Base-by-base conservation (phyloP, 306 rosid genomes). In the Crataegus laevigata region DNA sequence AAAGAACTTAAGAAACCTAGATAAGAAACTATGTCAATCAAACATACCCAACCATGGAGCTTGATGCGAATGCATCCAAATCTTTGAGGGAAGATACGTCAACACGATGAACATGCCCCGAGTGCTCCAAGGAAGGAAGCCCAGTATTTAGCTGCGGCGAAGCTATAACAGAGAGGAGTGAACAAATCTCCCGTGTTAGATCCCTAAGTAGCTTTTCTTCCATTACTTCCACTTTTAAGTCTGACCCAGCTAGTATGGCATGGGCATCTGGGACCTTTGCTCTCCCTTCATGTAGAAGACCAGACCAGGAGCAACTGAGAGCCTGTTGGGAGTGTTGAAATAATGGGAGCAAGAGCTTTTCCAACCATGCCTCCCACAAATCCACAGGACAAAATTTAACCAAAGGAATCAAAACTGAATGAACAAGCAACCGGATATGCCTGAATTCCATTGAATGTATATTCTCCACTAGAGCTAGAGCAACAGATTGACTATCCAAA, bases 381-480 rank as follows among this genome's bases (percentile, higher is more conserved):
- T 92, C 91, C 45, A 79, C 66, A 77, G 99, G 96, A 71, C 99
- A 96, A 80, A 69, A 21, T 81, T 90, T 96, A 66, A 89, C 91
- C 82, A 96, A 83, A 59, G 93, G 99, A 84, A 92, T 87, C 75
- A 92, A 71, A 79, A 82, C 80, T 51, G 97, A 87, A 87, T 96
- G 99, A 78, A 92, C 91, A 84, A 96, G 97, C 84, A 81, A 93
- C 74, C 89, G 88, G 68, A 90, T 80, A 85, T 96, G 99, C 85
- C 99, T 89, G 92, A 96, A 96, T 74, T 96, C 99, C 96, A 92
- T 96, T 21, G 96, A 89, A 62, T 90, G 96, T 76, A 92, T 76
- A 85, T 96, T 96, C 93, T 96, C 99, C 90, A 88, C 81, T 18
- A 96, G 79, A 64, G 98, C 91, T 80, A 90, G 55, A 25, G 85